These are phyloP conservation scores for Cornus controversa DNA, from an alignment of 148 eudicot genomes.

Conservation along the genomic window DNA sequence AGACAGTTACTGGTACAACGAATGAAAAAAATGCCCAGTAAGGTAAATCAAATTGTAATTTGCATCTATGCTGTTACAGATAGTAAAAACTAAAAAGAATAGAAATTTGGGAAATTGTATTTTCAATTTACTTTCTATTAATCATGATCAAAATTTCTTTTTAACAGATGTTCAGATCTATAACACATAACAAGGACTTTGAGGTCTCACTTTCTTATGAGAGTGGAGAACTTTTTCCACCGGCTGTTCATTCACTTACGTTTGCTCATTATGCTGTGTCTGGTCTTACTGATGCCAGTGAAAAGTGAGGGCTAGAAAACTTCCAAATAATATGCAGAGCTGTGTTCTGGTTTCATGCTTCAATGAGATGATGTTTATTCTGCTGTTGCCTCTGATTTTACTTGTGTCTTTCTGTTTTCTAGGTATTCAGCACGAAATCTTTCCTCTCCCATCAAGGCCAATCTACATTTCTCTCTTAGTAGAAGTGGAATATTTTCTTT, in stretches of 20 bases:
- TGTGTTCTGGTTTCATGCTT: constrained; percentile 4
- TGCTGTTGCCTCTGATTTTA: constrained; percentile 1
- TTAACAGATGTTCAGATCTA: constrained; percentile 77
- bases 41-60: constrained; percentile 42
- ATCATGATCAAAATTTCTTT: constrained; percentile 10
- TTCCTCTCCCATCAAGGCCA: constrained; percentile 93
- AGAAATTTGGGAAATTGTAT: neutral
- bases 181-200: constrained; percentile 78
- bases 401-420: constrained; percentile 7
- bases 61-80: neutral
- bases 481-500: constrained; percentile 79
- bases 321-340: constrained; percentile 10
- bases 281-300: constrained; percentile 82
- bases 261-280: constrained; percentile 73
- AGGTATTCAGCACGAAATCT: constrained; percentile 87
- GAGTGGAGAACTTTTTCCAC: constrained; percentile 66
- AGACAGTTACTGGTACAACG: constrained; percentile 74
- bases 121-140: constrained; percentile 2
- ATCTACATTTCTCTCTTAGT: constrained; percentile 83
- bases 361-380: neutral
- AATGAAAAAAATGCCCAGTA: constrained; percentile 92
- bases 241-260: constrained; percentile 61
- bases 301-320: constrained; percentile 52
- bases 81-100: neutral
- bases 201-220: constrained; percentile 83